Evolutionary conservation across 352 stramenopile species (phyloP), one percentile per base, ranked within the genome.

Genomic region (Globisporangium nunn): DNA sequence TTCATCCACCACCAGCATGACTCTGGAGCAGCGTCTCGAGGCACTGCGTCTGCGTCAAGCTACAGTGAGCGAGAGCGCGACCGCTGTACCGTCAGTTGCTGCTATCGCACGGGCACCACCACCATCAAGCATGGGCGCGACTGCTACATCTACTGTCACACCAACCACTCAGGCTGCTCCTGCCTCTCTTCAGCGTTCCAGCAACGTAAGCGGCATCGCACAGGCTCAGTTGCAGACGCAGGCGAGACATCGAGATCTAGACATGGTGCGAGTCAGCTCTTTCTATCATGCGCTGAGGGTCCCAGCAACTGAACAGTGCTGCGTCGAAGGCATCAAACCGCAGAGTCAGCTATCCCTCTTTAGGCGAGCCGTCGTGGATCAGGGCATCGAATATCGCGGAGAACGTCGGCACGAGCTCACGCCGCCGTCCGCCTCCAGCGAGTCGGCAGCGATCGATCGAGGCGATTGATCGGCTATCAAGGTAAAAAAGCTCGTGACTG

Each of bases 331-430:
- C 23, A 12, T 46, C 33, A 0, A 62, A 58, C 23, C 44, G 45
- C 28, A 63, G 35, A 6, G 29, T 54, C 1, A 46, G 63, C 51
- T 91, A 91, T 35, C 78, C 81, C n/a, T 66, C 64, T 3, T 66
- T 91, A 3, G 68, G 70, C 30, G 85, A 85, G 55, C 67, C 72
- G 0, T 85, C 80, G 0, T 88, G 81, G 78, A 91, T 88, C 70
- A 64, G 59, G 14, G 59, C 58, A 4, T 60, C 67, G 28, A 44
- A 52, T 2, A 18, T 4, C 8, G 12, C n/a, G 5, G 37, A 23
- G 37, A 57, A 10, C 47, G 52, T 49, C 29, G 49, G 8, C 46
- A 58, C 56, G 37, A 55, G 57, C 40, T 58, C 59, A 56, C 61
- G 53, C 41, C 66, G 8, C 68, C 68, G 53, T 3, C 50, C 66